Evolutionary conservation across 306 rosid genomes (phyloP), one percentile per base, ranked within the genome.

Genomic region (Lathyrus sativus): DNA sequence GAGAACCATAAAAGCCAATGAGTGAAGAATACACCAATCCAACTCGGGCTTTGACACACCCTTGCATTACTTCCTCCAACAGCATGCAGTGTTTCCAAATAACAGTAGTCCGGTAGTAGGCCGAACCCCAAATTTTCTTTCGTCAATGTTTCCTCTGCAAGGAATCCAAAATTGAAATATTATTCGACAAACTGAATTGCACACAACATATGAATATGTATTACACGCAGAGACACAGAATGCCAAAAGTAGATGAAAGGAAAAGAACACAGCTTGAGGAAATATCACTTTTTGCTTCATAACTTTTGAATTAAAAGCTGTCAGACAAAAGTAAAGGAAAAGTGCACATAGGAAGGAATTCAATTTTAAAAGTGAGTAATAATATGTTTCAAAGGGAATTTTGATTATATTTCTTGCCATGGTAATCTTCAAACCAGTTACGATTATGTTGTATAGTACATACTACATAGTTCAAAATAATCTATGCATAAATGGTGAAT

Each of bases 121-220:
- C 15, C 8, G 11, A 61, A 48, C 39, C 28, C 37, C n/a, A 12
- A 12, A 39, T 7, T 38, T 24, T 56, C 57, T 55, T 63, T 38
- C 59, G 41, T 84, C 83, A 87, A 29, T 82, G 87, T 71, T 70
- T 79, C 65, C 85, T 87, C 89, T 87, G 89, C 87, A 79, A 72
- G 50, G 19, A 68, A 58, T 45, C 46, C 41, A 75, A 69, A 65
- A 70, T 35, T 24, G 59, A 71, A 62, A 46, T 11, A 71, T 11
- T 61, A 70, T 38, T 46, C 55, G 37, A 65, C 37, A 22, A 9
- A 51, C 15, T 62, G 3, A 62, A 19, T 66, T 49, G 15, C 77
- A 62, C 77, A 62, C 9, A 12, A 38, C 18, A 24, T 6, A 53
- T 53, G 33, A 10, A 53, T 22, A 53, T 11, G 28, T 24, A 22